Evolutionary conservation across 2,329 filamentous ascomycete genomes (phyloP).

Genomic region (Lecanicillium sp.): DNA sequence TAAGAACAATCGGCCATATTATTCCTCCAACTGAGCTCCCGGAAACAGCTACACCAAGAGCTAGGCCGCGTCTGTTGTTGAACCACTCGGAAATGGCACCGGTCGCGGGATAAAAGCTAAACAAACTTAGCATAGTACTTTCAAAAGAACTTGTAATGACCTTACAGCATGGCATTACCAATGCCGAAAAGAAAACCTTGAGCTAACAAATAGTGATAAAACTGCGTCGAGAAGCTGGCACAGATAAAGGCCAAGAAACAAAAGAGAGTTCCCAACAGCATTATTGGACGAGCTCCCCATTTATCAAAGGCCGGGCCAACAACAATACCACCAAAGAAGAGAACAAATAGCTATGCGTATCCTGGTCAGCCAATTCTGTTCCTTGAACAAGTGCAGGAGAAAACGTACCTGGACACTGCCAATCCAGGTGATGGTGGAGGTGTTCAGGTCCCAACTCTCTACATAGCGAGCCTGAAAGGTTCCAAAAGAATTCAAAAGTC

Average conservation of each 20-base stretch:
- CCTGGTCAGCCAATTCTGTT: constrained; percentile 3
- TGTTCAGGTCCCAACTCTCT: constrained; percentile 22
- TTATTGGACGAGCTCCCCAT: constrained; percentile 25
- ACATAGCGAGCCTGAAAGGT: constrained; percentile 46
- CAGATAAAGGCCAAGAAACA: constrained; percentile 29
- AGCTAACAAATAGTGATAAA: constrained; percentile 27
- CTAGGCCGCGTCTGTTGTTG: constrained; percentile 19
- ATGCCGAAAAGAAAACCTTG: constrained; percentile 34
- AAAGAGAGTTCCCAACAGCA: constrained; percentile 26
- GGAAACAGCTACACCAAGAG: constrained; percentile 21
- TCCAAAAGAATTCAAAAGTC: constrained; percentile 37
- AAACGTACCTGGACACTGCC: constrained; percentile 21
- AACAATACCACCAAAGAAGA: constrained; percentile 29
- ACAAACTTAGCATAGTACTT: neutral
- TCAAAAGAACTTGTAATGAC: neutral
- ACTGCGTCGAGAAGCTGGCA: constrained; percentile 21
- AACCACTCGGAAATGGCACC: constrained; percentile 23
- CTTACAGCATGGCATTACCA: constrained; percentile 27
- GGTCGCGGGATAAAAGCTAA: constrained; percentile 22
- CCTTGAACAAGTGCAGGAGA: neutral
- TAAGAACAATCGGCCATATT: constrained; percentile 20
- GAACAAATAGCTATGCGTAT: constrained; percentile 25
- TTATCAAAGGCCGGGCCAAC: constrained; percentile 31
- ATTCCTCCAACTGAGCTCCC: constrained; percentile 23
- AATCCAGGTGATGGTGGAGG: constrained; percentile 32